Base-by-base conservation (phyloP, 164 flowering plant species). In the Stephania yunnanensis region DNA sequence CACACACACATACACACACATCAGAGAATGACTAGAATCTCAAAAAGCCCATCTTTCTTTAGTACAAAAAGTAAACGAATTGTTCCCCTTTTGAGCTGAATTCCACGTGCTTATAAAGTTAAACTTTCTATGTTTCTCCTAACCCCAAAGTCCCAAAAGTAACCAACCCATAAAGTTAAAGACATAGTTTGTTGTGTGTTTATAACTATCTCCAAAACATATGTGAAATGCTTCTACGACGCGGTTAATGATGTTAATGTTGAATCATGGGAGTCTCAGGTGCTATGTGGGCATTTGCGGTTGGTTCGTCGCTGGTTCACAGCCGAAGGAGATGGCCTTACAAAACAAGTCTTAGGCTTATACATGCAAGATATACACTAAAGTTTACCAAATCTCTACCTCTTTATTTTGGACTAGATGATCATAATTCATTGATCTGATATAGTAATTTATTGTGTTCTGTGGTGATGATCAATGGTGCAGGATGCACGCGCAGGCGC, bases 401-500 rank as follows among this genome's bases (percentile, higher is more conserved):
- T 36, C 42, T 36, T 36, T 67, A 58, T 7, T 25, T 25, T 25
- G 25, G 25, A 25, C 25, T 25, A 25, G 25, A 25, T 25, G 25
- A 25, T 25, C 25, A 25, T 25, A 25, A 25, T 25, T 25, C 25
- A 25, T 25, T 25, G 25, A 25, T 25, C 25, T 25, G 25, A 25
- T 25, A 25, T 25, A 4, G 53, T 29, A 25, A 9, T 11, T 15
- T 72, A 3, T 20, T 72, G 12, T 29, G 8, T 72, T 4, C 3
- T 67, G 12, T 50, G 69, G 36, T 65, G 11, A 36, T n/a, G n/a
- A 50, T 52, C 4, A 1, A 63, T 69, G 30, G 58, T 71, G 75
- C 75, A 91, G 97, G 90, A 90, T 93, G 96, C 96, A 93, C 72
- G 94, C 97, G 45, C 97, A 93, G 71, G 96, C 97, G 17, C 65